Conservation (phyloP, 257 asterid species). For the Capsicum baccatum region DNA sequence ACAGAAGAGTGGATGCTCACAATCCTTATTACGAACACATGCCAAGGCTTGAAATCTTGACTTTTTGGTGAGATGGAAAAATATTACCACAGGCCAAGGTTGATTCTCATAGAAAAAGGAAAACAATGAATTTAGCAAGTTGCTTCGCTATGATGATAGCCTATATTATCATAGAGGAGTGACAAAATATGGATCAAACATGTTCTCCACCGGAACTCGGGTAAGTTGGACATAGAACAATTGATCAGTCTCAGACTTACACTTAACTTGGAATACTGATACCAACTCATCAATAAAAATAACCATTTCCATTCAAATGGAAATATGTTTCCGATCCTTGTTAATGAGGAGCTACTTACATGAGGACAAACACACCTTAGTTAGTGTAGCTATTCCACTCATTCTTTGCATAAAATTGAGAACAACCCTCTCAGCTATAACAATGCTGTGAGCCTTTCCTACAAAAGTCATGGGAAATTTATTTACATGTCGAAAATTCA, state of each 20-base stretch:
- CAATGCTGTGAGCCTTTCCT: slow-evolving; percentile 91
- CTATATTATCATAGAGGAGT: slow-evolving; percentile 24
- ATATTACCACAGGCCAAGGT: not conserved
- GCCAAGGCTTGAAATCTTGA: not conserved
- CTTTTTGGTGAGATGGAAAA: not conserved
- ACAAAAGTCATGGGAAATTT: slow-evolving; percentile 34
- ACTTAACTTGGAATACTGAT: not conserved
- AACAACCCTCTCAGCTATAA: slow-evolving; percentile 94
- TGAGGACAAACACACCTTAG: slow-evolving; percentile 60
- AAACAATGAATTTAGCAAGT: slow-evolving; percentile 17
- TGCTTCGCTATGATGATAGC: not conserved
- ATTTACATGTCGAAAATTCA: slow-evolving; percentile 28
- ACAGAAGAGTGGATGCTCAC: not conserved
- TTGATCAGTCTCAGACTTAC: not conserved
- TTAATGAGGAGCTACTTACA: slow-evolving; percentile 24
- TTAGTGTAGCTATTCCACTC: slow-evolving; percentile 99
- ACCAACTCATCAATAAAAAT: not conserved
- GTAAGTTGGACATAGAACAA: not conserved
- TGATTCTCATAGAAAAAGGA: not conserved
- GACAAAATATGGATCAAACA: not conserved
- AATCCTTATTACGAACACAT: not conserved
- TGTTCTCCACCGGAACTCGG: not conserved
- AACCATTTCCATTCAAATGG: slow-evolving; percentile 13
- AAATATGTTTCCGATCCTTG: not conserved
- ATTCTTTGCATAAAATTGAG: slow-evolving; percentile 99